Evolutionary conservation across 2,329 filamentous ascomycete genomes (phyloP).

Genomic region (Ophiostoma populinum): DNA sequence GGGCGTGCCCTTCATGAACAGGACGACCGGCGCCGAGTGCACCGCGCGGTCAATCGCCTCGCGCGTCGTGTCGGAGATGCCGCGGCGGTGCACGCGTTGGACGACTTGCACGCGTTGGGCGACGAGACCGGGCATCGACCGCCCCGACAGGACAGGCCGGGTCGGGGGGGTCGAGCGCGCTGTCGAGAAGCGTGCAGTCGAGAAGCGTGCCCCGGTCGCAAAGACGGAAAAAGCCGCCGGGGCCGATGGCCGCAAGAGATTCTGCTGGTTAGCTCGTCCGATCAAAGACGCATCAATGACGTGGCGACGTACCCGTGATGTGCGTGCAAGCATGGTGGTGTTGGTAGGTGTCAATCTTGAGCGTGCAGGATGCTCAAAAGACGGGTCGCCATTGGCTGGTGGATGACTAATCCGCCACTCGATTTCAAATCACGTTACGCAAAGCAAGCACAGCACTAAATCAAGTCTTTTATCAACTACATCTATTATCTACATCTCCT

Average conservation of each 20-base stretch:
- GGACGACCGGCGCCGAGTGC: constrained; percentile 70
- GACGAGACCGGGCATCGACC: too few relatives aligned
- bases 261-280: constrained; percentile 2
- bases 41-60: constrained; percentile 84
- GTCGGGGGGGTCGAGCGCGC: not conserved
- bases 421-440: too few relatives aligned
- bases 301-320: constrained; percentile 6
- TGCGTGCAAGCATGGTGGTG: constrained; percentile 8
- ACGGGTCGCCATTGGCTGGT: not conserved
- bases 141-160: too few relatives aligned
- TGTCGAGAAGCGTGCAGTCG: constrained; percentile 3
- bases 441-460: too few relatives aligned
- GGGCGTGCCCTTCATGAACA: constrained; percentile 87
- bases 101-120: too few relatives aligned
- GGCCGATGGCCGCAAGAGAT: constrained; percentile 6
- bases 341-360: not conserved
- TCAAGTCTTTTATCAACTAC: not conserved
- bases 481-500: constrained; percentile 13
- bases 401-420: too few relatives aligned
- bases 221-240: constrained; percentile 1
- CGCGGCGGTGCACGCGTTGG: constrained; percentile 4
- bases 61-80: constrained; percentile 58
- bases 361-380: not conserved
- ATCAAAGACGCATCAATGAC: not conserved
- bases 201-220: not conserved